Conservation (phyloP, 306 rosid species). For the Cucumis melo region DNA sequence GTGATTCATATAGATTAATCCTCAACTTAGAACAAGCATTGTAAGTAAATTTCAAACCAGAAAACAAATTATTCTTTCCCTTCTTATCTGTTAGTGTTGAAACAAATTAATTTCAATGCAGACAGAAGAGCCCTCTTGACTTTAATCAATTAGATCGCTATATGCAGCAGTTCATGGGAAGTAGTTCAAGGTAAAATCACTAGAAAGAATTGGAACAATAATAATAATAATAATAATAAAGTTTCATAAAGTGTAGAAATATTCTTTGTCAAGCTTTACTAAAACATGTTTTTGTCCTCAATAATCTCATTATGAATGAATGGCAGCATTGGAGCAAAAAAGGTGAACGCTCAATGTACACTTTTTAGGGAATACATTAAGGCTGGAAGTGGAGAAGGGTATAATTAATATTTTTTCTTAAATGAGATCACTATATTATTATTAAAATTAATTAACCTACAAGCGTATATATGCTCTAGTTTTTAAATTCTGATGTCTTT, state of each 20-base stretch:
- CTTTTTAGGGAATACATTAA: conserved; percentile 65
- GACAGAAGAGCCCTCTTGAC: conserved; percentile 48
- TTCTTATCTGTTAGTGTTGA: not conserved
- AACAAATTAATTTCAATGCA: conserved; percentile 14
- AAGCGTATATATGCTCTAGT: not conserved
- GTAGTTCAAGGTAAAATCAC: conserved; percentile 62
- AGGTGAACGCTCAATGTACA: conserved; percentile 75
- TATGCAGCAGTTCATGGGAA: conserved; percentile 90
- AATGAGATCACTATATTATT: not conserved
- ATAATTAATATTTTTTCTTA: conserved; percentile 5
- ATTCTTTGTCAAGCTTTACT: not conserved
- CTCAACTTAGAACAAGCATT: conserved; percentile 56
- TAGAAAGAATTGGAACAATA: not conserved
- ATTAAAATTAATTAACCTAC: not conserved
- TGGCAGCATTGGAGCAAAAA: conserved; percentile 88
- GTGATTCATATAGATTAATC: conserved; percentile 53
- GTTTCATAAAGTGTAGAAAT: not conserved
- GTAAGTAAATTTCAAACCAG: conserved; percentile 20
- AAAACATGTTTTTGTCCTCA: not conserved
- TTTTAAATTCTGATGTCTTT: not conserved
- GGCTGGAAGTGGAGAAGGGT: conserved; percentile 74
- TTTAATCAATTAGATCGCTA: conserved; percentile 48
- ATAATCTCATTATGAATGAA: conserved; percentile 10
- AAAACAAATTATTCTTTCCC: not conserved
- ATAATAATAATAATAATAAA: not conserved